phyloP scores from a whole-genome alignment of 192 early-diverging fungal species.

The Coemansia sp. region DNA sequence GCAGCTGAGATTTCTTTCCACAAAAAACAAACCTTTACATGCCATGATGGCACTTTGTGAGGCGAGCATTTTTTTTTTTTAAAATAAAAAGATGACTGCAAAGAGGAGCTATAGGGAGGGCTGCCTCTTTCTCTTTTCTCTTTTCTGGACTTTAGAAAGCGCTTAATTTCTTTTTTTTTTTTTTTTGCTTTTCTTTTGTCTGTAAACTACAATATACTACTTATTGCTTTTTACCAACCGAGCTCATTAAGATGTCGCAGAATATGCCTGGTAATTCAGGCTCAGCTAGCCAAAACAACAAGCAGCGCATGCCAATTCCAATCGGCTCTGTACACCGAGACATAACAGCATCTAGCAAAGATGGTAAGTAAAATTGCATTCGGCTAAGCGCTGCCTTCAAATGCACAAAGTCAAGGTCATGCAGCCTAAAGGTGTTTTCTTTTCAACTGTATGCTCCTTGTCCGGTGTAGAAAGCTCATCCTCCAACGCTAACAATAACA shows the following conservation, averaged over 20 bases:
- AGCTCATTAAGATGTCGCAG: constrained; percentile 24
- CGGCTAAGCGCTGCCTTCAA: background rate
- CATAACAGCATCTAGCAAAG: background rate
- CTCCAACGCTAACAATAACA: background rate
- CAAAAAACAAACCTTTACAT: no score
- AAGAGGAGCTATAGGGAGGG: no score
- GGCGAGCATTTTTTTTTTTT: no score
- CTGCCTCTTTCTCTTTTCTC: no score
- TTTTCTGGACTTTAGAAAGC: no score
- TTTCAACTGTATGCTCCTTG: background rate
- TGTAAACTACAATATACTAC: background rate
- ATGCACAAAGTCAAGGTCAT: background rate
- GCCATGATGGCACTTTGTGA: no score
- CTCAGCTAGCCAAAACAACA: constrained; percentile 14
- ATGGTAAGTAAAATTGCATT: constrained; percentile 5
- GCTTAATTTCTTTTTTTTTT: background rate
- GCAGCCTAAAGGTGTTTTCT: background rate
- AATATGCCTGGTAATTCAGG: constrained; percentile 14
- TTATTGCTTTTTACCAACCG: background rate
- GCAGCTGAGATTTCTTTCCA: background rate
- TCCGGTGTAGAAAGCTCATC: background rate
- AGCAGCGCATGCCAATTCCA: constrained; percentile 28
- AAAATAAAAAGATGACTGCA: no score
- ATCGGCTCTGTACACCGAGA: constrained; percentile 16
- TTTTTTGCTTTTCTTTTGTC: background rate